Percentiles rank a stretch among this genome's conserved stretches.
These are phyloP conservation scores for Pilobolus umbonatus DNA, from an alignment of 192 early-diverging fungal genomes.

Conservation along the genomic window DNA sequence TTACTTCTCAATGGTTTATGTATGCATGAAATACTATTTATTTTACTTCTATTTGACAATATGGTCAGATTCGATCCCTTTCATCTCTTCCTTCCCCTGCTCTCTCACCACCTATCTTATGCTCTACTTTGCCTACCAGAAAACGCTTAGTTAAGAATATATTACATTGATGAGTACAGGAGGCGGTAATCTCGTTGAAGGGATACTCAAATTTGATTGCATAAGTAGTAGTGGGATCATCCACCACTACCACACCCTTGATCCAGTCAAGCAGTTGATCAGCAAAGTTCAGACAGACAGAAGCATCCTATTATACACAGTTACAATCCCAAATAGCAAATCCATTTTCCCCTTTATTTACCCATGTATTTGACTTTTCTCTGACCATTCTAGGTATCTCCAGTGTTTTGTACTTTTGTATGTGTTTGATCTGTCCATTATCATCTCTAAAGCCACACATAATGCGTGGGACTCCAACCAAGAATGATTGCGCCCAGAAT, in stretches of 20 bases:
- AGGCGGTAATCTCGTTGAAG: constrained; percentile 39
- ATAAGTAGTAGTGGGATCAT: constrained; percentile 44
- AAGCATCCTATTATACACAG: constrained; percentile 47
- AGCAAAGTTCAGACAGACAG: constrained; percentile 84
- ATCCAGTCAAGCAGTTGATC: constrained; percentile 56
- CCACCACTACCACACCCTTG: constrained; percentile 26
- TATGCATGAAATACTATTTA: too few relatives aligned
- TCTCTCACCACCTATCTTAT: constrained; percentile 25
- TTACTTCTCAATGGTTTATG: too few relatives aligned
- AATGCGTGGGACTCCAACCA: constrained; percentile 79
- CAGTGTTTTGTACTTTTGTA: constrained; percentile 69
- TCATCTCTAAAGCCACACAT: constrained; percentile 85
- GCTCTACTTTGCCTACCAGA: constrained; percentile 19
- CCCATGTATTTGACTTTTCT: constrained; percentile 65
- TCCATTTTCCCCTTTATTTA: constrained; percentile 16
- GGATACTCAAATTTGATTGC: constrained; percentile 39
- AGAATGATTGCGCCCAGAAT: constrained; percentile 91
- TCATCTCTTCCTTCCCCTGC: background rate
- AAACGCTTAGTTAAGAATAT: constrained; percentile 44
- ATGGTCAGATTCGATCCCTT: too few relatives aligned
- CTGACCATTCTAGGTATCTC: constrained; percentile 80
- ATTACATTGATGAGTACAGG: constrained; percentile 15
- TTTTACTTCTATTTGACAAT: too few relatives aligned
- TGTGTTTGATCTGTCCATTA: constrained; percentile 47
- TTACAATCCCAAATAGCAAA: background rate